phyloP scores from a whole-genome alignment of 306 rosid genomes.

The Quercus bicolor region DNA sequence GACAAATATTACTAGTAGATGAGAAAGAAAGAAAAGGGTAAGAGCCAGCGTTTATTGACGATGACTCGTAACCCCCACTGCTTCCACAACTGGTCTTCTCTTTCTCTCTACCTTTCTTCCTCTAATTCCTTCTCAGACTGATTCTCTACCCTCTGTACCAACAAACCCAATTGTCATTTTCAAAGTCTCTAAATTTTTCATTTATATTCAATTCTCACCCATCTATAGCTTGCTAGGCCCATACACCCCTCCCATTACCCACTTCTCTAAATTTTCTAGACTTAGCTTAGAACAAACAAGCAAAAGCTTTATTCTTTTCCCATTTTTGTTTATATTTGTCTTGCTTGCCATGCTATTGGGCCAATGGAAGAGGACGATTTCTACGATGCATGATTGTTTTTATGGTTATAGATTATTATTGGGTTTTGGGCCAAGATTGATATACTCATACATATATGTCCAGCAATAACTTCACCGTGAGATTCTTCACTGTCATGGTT shows the following conservation, averaged over 20 bases:
- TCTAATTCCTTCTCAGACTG: background rate
- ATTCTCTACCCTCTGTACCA: background rate
- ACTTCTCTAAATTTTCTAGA: background rate
- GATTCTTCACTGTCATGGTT: slow-evolving; percentile 19
- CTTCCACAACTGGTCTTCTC: background rate
- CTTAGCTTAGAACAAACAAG: background rate
- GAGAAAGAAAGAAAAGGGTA: too few relatives aligned
- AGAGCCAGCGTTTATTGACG: background rate
- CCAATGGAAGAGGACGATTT: background rate
- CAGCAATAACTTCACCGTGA: slow-evolving; percentile 6
- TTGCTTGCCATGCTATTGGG: background rate
- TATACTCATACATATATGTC: background rate
- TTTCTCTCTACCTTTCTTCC: background rate
- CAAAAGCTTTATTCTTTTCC: background rate
- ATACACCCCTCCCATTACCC: background rate
- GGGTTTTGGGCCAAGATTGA: too few relatives aligned
- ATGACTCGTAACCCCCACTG: background rate
- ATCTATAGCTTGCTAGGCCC: background rate
- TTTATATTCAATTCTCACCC: background rate
- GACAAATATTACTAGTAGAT: background rate
- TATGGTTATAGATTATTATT: background rate
- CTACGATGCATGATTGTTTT: background rate
- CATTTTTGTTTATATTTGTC: background rate
- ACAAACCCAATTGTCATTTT: background rate
- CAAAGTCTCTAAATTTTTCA: background rate